These are phyloP conservation scores for Hirschioporus abietinus DNA, from an alignment of 768 basidiomycete species.

Conservation along the genomic window DNA sequence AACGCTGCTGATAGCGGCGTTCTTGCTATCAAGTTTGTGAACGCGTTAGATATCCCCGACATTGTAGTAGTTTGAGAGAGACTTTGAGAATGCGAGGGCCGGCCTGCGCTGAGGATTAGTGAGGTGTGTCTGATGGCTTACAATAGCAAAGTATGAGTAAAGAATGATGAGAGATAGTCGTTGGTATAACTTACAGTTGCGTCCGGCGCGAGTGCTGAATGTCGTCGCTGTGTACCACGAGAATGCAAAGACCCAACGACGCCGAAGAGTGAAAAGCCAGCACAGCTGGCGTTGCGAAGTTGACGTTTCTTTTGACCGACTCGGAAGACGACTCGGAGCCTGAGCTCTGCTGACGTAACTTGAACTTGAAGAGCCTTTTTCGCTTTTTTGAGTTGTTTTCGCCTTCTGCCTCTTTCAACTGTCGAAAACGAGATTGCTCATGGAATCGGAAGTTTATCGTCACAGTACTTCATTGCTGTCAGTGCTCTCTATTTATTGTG, in stretches of 20 bases:
- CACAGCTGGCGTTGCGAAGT: background rate
- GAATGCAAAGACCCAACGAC: background rate
- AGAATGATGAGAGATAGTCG: background rate
- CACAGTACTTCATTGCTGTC: background rate
- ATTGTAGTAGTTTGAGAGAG: background rate
- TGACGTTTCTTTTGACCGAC: background rate
- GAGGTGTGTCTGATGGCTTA: background rate
- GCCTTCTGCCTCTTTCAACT: background rate
- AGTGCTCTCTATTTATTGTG: background rate
- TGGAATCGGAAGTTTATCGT: background rate
- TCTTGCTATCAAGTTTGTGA: background rate
- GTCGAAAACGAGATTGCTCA: background rate
- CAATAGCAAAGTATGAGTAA: background rate
- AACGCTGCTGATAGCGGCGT: constrained; percentile 3
- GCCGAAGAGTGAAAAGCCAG: background rate
- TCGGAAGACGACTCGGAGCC: too few relatives aligned
- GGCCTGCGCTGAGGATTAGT: background rate
- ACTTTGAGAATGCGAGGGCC: background rate
- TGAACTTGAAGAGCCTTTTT: too few relatives aligned
- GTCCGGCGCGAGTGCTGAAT: background rate
- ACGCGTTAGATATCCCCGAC: background rate
- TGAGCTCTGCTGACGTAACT: background rate
- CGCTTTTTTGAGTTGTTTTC: background rate
- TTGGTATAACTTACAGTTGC: background rate
- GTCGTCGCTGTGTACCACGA: background rate